phyloP scores from a whole-genome alignment of 179 eudicot species.

The Kewa caespitosa region DNA sequence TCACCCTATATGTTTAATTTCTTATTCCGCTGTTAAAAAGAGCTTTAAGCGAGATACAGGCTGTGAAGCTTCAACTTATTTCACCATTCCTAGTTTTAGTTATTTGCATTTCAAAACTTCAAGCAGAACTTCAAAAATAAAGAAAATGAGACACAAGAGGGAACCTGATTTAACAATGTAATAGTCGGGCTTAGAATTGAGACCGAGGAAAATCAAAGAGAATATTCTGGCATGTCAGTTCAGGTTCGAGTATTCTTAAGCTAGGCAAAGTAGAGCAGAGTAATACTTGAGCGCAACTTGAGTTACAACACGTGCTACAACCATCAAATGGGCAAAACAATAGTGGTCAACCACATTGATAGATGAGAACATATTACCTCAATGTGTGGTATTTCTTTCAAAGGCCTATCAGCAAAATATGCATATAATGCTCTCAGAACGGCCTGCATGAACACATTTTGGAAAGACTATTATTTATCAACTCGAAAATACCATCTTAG shows the following conservation, averaged over 20 bases:
- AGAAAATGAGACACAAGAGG: neutral
- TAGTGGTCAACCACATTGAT: neutral
- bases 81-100: too few relatives aligned
- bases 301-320: neutral
- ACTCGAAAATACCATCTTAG: neutral
- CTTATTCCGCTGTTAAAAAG: too few relatives aligned
- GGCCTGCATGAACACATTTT: slow-evolving; percentile 51
- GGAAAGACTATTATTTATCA: slow-evolving; percentile 4
- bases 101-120: too few relatives aligned
- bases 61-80: too few relatives aligned
- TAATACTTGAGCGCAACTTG: neutral
- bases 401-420: slow-evolving; percentile 94
- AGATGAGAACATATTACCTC: slow-evolving; percentile 56
- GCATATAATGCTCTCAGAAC: slow-evolving; percentile 94
- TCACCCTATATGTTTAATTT: neutral
- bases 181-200: neutral
- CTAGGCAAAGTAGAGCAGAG: neutral
- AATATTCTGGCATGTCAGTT: neutral
- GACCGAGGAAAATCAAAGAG: neutral
- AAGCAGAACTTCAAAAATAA: too few relatives aligned
- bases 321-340: neutral
- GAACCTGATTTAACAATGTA: neutral
- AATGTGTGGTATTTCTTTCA: slow-evolving; percentile 89
- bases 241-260: neutral
- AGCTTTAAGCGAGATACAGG: too few relatives aligned